Evolutionary conservation across 768 basidiomycete genomes (phyloP), one percentile per base, ranked within the genome.

Genomic region (Panaeolus cyanescens): DNA sequence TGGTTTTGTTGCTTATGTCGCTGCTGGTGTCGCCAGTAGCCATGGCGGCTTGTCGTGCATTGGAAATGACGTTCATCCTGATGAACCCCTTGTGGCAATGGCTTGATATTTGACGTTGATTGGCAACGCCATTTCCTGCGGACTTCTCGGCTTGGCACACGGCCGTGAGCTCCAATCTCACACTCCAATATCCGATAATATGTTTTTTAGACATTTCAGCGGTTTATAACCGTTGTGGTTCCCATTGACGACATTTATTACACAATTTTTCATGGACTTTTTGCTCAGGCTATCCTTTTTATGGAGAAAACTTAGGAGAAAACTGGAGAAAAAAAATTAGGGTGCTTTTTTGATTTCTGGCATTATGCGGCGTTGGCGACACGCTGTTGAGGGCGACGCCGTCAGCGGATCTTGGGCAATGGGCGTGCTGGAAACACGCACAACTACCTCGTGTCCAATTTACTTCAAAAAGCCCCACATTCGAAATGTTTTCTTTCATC

Each of bases 361-460:
- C 45, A 50, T 50, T 50, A 28, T 50, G 45, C 45, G 45, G 45
- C 22, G 25, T 50, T 50, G 45, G 4, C 45, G 5, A 50, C 45
- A 50, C 45, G 45, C 25, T 50, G 45, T 2, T 30, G 45, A 50
- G 25, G 8, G 39, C n/a, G 39, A 42, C 45, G 45, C 45, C 40
- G 40, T 42, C 40, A 42, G 17, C 40, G 13, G 7, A 22, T 42
- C 20, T n/a, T 50, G 45, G 45, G 45, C 45, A 50, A 28, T 50
- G 45, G 45, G 45, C 45, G 25, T 50, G 45, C 45, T 50, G 13
- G 22, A 50, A 50, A 50, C 45, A 50, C 45, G 45, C 45, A 50
- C 45, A n/a, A 50, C 45, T 50, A 50, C 45, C 45, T 50, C 45
- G 45, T 50, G 45, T 50, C 25, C 45, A 50, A 28, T 50, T 50